Evolutionary conservation across 2,329 filamentous ascomycete species (phyloP).

Genomic region (Aspergillus latus): DNA sequence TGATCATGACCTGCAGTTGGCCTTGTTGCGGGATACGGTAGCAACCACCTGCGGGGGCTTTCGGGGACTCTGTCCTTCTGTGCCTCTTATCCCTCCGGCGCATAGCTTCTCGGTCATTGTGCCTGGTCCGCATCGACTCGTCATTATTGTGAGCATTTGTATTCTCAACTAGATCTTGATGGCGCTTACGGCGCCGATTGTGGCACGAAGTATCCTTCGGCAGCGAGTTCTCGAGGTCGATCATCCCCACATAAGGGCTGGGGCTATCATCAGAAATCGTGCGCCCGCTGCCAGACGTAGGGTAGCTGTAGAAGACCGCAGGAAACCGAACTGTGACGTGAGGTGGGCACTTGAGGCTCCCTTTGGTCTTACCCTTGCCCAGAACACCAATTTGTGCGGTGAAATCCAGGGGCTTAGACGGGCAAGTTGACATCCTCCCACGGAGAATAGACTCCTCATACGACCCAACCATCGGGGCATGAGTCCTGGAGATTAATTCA

Average conservation of each 20-base stretch:
- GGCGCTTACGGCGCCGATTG: conserved; percentile 41
- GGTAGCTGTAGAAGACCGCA: conserved; percentile 94
- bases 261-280: conserved; percentile 76
- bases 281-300: conserved; percentile 62
- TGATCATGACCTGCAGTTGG: conserved; percentile 94
- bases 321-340: conserved; percentile 91
- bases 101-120: conserved; percentile 35
- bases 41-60: conserved; percentile 77
- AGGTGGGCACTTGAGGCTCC: conserved; percentile 78
- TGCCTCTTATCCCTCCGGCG: conserved; percentile 58
- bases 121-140: conserved; percentile 13
- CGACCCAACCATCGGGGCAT: conserved; percentile 94
- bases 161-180: conserved; percentile 30
- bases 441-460: conserved; percentile 96
- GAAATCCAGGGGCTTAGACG: conserved; percentile 89
- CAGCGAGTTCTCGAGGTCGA: conserved; percentile 84
- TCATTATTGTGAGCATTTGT: conserved; percentile 15
- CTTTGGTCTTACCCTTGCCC: conserved; percentile 83
- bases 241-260: conserved; percentile 90
- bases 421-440: conserved; percentile 94
- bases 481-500: conserved; percentile 75
- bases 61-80: conserved; percentile 59
- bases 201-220: conserved; percentile 46
- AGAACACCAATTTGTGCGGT: conserved; percentile 93
- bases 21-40: conserved; percentile 94